A percentile compares a stretch with the other conserved stretches of the same genome.
phyloP scores from a whole-genome alignment of 129 eudicot genomes.

The Helianthus tuberosus region DNA sequence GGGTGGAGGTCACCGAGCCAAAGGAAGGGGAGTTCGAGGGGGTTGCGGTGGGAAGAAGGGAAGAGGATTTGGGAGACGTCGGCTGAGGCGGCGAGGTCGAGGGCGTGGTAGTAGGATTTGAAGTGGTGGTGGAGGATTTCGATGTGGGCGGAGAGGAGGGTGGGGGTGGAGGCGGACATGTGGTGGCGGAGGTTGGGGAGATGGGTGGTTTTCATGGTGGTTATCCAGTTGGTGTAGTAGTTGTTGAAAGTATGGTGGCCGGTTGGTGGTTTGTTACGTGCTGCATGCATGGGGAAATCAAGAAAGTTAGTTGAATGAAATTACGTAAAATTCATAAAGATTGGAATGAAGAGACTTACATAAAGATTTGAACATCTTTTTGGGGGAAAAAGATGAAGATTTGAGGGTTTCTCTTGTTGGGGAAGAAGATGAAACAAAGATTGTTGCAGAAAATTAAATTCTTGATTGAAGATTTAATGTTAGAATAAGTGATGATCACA shows the following conservation, averaged over 20 bases:
- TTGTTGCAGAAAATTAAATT: not conserved
- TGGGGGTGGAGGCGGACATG: slow-evolving; percentile 49
- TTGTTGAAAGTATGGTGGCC: slow-evolving; percentile 54
- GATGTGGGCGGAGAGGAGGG: slow-evolving; percentile 70
- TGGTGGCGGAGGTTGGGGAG: slow-evolving; percentile 73
- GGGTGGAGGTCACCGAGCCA: slow-evolving; percentile 97
- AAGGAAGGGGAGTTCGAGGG: slow-evolving; percentile 78
- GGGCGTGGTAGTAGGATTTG: slow-evolving; percentile 71
- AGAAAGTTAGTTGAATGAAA: not conserved
- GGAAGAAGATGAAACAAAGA: not conserved
- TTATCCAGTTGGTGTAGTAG: slow-evolving; percentile 68
- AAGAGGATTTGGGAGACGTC: slow-evolving; percentile 65
- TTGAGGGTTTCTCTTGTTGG: not conserved
- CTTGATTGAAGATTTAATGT: no score
- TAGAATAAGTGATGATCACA: no score
- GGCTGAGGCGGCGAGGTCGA: slow-evolving; percentile 66
- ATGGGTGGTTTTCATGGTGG: slow-evolving; percentile 57
- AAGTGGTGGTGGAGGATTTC: slow-evolving; percentile 71
- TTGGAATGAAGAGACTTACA: slow-evolving; percentile 23
- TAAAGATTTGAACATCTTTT: slow-evolving; percentile 39
- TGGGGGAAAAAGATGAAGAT: not conserved
- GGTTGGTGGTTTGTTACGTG: slow-evolving; percentile 45
- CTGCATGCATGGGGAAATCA: slow-evolving; percentile 26
- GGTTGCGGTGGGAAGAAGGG: slow-evolving; percentile 69
- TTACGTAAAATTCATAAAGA: not conserved